Percentiles rank a stretch among this genome's conserved stretches.
Conservation (phyloP, 164 flowering plant genomes). For the Vitis cinerea region DNA sequence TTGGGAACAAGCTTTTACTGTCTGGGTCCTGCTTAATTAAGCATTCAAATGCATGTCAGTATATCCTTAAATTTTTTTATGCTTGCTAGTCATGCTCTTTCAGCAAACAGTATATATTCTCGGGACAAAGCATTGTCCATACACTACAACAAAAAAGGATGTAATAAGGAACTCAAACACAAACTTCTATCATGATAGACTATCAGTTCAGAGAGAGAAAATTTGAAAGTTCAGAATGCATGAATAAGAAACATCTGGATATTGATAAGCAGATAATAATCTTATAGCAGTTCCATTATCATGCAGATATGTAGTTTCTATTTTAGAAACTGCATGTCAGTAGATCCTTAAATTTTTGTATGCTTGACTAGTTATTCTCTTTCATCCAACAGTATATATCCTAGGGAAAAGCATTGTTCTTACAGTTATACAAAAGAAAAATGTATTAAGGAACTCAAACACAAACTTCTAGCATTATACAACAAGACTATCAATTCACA, state of each 20-base stretch:
- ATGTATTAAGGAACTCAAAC: not conserved
- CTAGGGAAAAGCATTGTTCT: too few species aligned
- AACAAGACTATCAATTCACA: not conserved
- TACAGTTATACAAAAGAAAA: not conserved
- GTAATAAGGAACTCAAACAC: not conserved
- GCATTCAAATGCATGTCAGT: not conserved
- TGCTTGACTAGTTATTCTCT: too few species aligned
- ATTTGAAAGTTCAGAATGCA: not conserved
- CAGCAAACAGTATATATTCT: too few species aligned
- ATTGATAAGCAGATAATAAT: slow-evolving; percentile 9
- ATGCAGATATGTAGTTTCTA: too few species aligned
- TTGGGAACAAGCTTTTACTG: slow-evolving; percentile 32
- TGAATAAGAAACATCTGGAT: too few species aligned
- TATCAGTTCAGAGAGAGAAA: not conserved
- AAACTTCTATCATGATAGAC: not conserved
- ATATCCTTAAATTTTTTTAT: not conserved
- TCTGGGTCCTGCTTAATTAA: slow-evolving; percentile 44
- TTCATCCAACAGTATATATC: too few species aligned
- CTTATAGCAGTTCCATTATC: slow-evolving; percentile 74
- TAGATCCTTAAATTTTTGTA: not conserved
- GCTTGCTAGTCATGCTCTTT: too few species aligned
- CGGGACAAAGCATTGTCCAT: too few species aligned
- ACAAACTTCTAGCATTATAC: not conserved
- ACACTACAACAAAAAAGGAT: not conserved
- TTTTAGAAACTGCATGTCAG: too few species aligned